phyloP scores from a whole-genome alignment of 2,329 filamentous ascomycete species.

The Alternaria sp. region DNA sequence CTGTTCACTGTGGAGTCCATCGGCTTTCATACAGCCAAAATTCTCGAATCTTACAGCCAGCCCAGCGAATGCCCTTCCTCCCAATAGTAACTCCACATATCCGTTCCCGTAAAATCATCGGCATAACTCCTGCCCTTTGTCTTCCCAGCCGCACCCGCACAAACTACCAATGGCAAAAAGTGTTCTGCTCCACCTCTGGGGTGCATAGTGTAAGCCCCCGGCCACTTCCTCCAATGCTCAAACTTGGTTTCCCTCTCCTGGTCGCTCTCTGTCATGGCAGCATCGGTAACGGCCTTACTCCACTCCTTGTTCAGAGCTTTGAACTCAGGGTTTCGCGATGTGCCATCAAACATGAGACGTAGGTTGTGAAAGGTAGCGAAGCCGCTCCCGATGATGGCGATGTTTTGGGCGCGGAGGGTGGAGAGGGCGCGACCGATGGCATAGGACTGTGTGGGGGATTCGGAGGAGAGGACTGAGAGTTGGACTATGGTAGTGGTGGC shows the following conservation, averaged over 20 bases:
- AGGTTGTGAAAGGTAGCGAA: conserved; percentile 68
- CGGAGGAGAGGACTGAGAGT: conserved; percentile 62
- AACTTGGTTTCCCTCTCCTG: conserved; percentile 54
- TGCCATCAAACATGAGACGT: conserved; percentile 54
- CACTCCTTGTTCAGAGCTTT: conserved; percentile 51
- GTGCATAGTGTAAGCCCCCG: conserved; percentile 62
- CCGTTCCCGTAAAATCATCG: conserved; percentile 60
- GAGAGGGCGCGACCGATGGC: conserved; percentile 63
- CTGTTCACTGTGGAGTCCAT: neutral
- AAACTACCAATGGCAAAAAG: conserved; percentile 67
- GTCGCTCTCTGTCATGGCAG: conserved; percentile 47
- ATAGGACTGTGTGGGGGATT: conserved; percentile 60
- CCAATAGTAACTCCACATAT: conserved; percentile 67
- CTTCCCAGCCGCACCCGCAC: conserved; percentile 59
- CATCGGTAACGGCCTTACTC: conserved; percentile 58
- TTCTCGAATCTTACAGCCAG: neutral
- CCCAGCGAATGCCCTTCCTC: conserved; percentile 27
- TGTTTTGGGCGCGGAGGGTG: conserved; percentile 59
- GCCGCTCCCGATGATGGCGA: conserved; percentile 68
- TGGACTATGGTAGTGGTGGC: conserved; percentile 66
- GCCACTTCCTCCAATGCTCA: conserved; percentile 58
- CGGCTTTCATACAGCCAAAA: neutral
- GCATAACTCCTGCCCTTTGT: conserved; percentile 56
- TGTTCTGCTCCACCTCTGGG: conserved; percentile 64
- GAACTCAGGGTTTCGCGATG: conserved; percentile 38